These are phyloP conservation scores for Thelonectria rubi DNA, from an alignment of 2,329 filamentous ascomycete genomes.

Conservation along the genomic window DNA sequence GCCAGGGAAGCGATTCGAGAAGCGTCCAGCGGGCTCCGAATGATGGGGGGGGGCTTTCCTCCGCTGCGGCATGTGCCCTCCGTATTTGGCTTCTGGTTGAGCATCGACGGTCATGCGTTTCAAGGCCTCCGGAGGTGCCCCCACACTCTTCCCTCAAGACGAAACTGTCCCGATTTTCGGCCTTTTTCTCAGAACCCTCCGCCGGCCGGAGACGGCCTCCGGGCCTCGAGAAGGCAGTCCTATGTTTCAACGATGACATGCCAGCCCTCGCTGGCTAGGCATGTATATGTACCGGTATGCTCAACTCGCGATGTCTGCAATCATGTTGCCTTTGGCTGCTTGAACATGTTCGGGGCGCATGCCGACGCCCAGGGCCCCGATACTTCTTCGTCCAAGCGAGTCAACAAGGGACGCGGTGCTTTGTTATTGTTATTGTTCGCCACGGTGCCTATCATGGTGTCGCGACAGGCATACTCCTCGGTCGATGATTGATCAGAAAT, in stretches of 20 bases:
- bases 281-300: neutral
- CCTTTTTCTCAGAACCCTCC: constrained; percentile 14
- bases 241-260: constrained; percentile 5
- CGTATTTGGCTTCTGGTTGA: constrained; percentile 12
- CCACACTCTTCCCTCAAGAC: constrained; percentile 30
- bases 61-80: constrained; percentile 27
- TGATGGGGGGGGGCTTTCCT: constrained; percentile 14
- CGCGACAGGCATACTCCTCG: constrained; percentile 10
- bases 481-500: constrained; percentile 12
- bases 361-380: constrained; percentile 11
- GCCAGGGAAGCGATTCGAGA: constrained; percentile 25
- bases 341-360: constrained; percentile 21
- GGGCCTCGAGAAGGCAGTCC: neutral
- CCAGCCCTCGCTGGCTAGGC: neutral
- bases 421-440: constrained; percentile 14
- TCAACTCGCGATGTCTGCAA: constrained; percentile 6
- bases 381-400: constrained; percentile 15
- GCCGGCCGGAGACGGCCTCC: constrained; percentile 19
- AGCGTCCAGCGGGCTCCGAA: constrained; percentile 21
- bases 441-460: constrained; percentile 12
- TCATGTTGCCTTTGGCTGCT: constrained; percentile 2
- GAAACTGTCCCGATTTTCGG: constrained; percentile 22
- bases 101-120: constrained; percentile 23
- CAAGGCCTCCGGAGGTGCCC: constrained; percentile 25
- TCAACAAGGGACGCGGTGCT: constrained; percentile 11